These are phyloP conservation scores for Xylariomycetidae sp. DNA, from an alignment of 2,329 filamentous ascomycete genomes.

Conservation along the genomic window DNA sequence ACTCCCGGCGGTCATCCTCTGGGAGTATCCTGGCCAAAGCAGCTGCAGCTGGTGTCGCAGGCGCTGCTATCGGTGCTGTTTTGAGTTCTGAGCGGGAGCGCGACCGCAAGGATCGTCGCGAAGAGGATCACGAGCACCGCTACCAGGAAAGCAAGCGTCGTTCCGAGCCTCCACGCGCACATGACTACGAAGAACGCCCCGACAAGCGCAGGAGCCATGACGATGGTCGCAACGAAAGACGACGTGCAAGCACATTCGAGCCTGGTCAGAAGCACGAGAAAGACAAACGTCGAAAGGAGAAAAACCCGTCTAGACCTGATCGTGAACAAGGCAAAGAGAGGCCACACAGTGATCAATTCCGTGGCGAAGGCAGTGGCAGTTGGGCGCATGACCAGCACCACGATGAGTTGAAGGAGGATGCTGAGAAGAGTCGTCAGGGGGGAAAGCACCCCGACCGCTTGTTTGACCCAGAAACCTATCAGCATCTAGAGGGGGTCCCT, in stretches of 20 bases:
- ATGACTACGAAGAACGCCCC: conserved; percentile 14
- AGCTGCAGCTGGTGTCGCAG: conserved; percentile 43
- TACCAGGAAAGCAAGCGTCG: conserved; percentile 29
- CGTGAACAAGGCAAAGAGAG: conserved; percentile 15
- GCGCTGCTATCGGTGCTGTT: conserved; percentile 42
- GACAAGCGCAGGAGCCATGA: conserved; percentile 22
- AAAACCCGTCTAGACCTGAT: conserved; percentile 10
- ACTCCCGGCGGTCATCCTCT: conserved; percentile 30
- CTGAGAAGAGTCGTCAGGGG: conserved; percentile 12
- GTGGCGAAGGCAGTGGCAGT: conserved; percentile 25
- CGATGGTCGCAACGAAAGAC: conserved; percentile 19
- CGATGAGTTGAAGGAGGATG: conserved; percentile 17
- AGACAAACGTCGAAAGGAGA: conserved; percentile 12
- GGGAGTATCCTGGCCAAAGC: conserved; percentile 35
- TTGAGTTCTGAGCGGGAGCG: conserved; percentile 34
- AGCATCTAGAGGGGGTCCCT: conserved; percentile 19
- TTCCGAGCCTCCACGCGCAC: conserved; percentile 13
- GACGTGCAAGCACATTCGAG: too few species aligned
- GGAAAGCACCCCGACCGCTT: conserved; percentile 13
- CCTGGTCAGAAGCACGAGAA: conserved; percentile 14
- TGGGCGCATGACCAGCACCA: conserved; percentile 16
- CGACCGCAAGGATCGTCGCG: conserved; percentile 21
- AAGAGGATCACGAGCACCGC: conserved; percentile 23
- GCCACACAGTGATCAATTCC: conserved; percentile 18
- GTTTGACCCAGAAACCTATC: conserved; percentile 19